Base-by-base conservation (phyloP, 768 basidiomycete species). In the Amanita rimosa region DNA sequence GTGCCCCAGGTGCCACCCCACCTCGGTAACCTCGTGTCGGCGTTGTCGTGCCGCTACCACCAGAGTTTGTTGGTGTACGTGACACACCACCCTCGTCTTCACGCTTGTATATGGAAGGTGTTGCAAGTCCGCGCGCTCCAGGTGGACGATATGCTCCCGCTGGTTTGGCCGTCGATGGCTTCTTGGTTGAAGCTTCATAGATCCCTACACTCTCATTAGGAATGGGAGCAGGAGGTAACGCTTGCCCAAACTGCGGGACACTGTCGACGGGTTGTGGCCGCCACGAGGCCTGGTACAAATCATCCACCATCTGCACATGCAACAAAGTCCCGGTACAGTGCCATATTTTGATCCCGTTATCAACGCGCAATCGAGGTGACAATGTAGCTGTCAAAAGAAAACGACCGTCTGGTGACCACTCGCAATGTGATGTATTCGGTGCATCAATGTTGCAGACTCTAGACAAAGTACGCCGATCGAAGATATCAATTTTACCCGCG, bases 271-370 rank as follows among this genome's bases (percentile, higher is more conserved):
- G 76, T 0, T 72, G 76, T 7, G 91, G 91, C 27, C 87, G 71
- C 93, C 92, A 95, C 0, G 78, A 70, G 0, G 78, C 74, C 65
- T 96, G 92, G 64, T 97, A 98, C 11, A 96, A 75, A 61, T 98
- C 95, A 3, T 96, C 91, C 47, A 80, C 66, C 41, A 70, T 59
- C 61, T 96, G 90, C 16, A 86, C 69, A 53, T 97, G 91, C 47
- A 96, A 60, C n/a, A 98, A 76, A 1, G 81, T 74, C 7, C 96
- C 94, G 0, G 81, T 75, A 62, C 89, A 93, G 62, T 95, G 93
- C 87, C 85, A 97, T 52, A 99, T 74, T 69, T 94, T 96, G 64
- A 98, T 81, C 1, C 94, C 93, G 57, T 98, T 98, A 68, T 99
- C 96, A 51, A 99, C 96, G 34, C 96, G 81, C 43, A 98, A 69